These are phyloP conservation scores for Sporopachydermia quercuum DNA, from an alignment of 805 yeast species.

Conservation along the genomic window DNA sequence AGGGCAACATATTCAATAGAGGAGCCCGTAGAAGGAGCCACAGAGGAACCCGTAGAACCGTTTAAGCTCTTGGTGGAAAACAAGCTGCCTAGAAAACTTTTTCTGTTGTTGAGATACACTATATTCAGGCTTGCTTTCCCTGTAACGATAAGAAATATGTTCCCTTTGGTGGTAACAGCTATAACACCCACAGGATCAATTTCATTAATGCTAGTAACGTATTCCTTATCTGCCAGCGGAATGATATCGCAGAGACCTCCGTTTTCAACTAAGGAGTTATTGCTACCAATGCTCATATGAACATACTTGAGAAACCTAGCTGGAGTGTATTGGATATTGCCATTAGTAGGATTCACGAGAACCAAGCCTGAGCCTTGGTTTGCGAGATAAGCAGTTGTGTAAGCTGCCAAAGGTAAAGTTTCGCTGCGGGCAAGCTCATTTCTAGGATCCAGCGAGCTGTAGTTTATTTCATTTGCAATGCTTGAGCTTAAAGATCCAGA, in stretches of 20 bases:
- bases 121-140: not conserved
- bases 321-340: conserved; percentile 34
- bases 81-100: not conserved
- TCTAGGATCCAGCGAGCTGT: not conserved
- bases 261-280: conserved; percentile 10
- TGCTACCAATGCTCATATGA: not conserved
- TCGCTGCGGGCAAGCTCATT: conserved; percentile 6
- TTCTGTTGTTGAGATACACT: not conserved
- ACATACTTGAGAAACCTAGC: not conserved
- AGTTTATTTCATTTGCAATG: not conserved
- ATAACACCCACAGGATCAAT: conserved; percentile 66
- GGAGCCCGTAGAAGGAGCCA: not conserved
- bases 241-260: conserved; percentile 17
- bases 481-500: not conserved
- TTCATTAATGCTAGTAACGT: conserved; percentile 37
- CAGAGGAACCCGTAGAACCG: not conserved
- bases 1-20: not conserved
- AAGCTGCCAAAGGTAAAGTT: conserved; percentile 37
- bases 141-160: conserved; percentile 30
- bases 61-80: not conserved
- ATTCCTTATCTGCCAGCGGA: conserved; percentile 36
- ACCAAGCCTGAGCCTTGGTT: conserved; percentile 52
- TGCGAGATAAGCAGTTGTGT: conserved; percentile 44
- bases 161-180: conserved; percentile 53
- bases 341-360: conserved; percentile 42